Conservation (phyloP, 2,329 filamentous ascomycete species). For the Fusarium torulosum region DNA sequence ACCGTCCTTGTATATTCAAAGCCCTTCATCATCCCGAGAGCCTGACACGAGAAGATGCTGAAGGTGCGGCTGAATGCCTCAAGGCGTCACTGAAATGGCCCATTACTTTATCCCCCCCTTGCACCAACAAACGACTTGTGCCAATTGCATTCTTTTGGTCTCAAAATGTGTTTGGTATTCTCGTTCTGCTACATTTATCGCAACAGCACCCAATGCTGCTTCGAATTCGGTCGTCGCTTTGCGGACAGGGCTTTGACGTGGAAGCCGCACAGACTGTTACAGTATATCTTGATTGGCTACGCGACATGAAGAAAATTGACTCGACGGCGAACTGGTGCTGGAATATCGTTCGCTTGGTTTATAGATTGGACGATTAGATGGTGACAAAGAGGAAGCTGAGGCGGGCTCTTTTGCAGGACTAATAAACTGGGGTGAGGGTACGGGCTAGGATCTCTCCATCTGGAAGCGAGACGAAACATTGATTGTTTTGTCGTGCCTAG, state of each 20-base stretch:
- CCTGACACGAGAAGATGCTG: constrained; percentile 65
- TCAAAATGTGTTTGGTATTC: constrained; percentile 70
- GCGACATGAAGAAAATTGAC: constrained; percentile 68
- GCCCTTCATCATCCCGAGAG: constrained; percentile 68
- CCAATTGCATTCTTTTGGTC: constrained; percentile 72
- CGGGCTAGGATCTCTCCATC: constrained; percentile 1
- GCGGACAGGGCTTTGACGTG: constrained; percentile 63
- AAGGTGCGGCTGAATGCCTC: constrained; percentile 68
- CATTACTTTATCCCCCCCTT: constrained; percentile 67
- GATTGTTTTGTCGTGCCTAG: constrained; percentile 9
- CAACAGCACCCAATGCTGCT: constrained; percentile 63
- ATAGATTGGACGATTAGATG: constrained; percentile 52
- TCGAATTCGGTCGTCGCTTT: constrained; percentile 62
- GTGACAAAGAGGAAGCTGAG: not conserved
- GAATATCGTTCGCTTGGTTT: constrained; percentile 63
- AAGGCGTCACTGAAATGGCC: constrained; percentile 71
- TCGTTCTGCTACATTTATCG: constrained; percentile 68
- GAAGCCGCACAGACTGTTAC: constrained; percentile 63
- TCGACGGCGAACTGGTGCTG: constrained; percentile 68
- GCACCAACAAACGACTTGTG: constrained; percentile 68
- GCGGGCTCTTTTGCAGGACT: not conserved
- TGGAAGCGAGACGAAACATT: constrained; percentile 16
- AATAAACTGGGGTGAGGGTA: constrained; percentile 1
- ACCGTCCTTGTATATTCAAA: constrained; percentile 71
- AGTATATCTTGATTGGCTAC: constrained; percentile 70